Conservation (phyloP, 2,329 filamentous ascomycete species). For the Nemania sp. region DNA sequence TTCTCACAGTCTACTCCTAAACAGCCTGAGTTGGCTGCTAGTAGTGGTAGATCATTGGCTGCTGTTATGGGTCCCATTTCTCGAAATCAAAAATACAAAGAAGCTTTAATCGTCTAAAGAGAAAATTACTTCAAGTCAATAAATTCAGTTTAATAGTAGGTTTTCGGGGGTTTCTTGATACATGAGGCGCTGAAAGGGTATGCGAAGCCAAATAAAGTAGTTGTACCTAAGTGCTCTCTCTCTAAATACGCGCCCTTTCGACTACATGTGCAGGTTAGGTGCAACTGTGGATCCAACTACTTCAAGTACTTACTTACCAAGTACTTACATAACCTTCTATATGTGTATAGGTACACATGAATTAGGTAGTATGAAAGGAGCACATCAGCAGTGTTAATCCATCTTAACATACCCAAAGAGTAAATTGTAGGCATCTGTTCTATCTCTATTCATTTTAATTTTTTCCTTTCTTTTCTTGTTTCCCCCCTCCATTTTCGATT, state of each 20-base stretch:
- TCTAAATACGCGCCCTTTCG: constrained; percentile 28
- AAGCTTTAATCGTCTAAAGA: background rate
- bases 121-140: background rate
- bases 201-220: too few relatives aligned
- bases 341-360: too few relatives aligned
- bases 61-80: background rate
- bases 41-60: constrained; percentile 50
- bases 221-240: too few relatives aligned
- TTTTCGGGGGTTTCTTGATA: background rate
- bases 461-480: too few relatives aligned
- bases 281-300: background rate
- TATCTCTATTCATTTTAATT: too few relatives aligned
- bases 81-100: background rate
- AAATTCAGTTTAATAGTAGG: background rate
- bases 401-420: too few relatives aligned
- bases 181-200: background rate
- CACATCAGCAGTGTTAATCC: too few relatives aligned
- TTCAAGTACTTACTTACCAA: background rate
- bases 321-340: background rate
- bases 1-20: constrained; percentile 86
- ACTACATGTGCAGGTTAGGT: constrained; percentile 15
- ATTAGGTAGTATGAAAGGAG: too few relatives aligned
- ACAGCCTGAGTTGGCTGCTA: constrained; percentile 74
- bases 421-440: too few relatives aligned
- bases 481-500: too few relatives aligned